A percentile compares a stretch with the other conserved stretches of the same genome.
Conservation (phyloP, 1,139 yeast genomes). For the Diutina scorzettiae region DNA sequence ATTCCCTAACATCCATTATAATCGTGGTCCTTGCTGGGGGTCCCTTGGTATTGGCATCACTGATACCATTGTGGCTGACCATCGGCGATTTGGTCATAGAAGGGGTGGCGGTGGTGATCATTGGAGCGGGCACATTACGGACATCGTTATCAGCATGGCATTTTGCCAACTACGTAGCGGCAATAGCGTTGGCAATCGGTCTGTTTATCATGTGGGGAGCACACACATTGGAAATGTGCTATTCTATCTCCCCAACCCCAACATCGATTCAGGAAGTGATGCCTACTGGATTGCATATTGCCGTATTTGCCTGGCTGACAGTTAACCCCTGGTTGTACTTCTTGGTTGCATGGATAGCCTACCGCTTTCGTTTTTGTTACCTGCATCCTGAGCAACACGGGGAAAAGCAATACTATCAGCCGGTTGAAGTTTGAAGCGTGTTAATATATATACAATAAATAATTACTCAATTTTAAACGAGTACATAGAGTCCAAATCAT, state of each 20-base stretch:
- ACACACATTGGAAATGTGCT: neutral
- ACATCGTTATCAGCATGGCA: neutral
- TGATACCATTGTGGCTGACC: neutral
- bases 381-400: neutral
- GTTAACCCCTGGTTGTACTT: neutral
- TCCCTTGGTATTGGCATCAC: neutral
- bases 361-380: no score
- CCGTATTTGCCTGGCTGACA: neutral
- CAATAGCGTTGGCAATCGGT: neutral
- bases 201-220: neutral
- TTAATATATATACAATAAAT: neutral
- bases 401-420: no score
- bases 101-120: neutral
- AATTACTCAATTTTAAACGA: conserved; percentile 24
- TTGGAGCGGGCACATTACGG: neutral
- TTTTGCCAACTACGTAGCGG: neutral
- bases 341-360: neutral
- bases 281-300: neutral
- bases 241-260: neutral
- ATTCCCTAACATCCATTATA: neutral
- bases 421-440: neutral
- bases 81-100: neutral
- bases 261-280: neutral
- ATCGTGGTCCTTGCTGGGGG: neutral
- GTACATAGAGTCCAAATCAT: conserved; percentile 31